phyloP scores from a whole-genome alignment of 345 rosid species.

The Dovyalis caffra region DNA sequence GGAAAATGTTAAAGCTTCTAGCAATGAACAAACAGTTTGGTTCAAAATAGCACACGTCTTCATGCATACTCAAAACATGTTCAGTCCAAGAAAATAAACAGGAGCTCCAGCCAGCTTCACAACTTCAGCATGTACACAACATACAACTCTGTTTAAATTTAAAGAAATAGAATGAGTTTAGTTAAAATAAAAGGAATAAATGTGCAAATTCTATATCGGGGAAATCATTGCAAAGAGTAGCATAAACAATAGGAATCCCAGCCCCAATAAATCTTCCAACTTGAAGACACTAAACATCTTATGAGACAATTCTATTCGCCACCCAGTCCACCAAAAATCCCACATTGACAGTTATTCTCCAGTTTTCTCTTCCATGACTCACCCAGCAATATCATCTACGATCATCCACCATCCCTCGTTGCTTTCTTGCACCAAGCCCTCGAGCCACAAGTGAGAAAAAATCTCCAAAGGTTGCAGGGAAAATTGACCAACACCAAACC shows the following conservation, averaged over 20 bases:
- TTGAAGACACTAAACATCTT: conserved; percentile 8
- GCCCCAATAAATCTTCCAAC: not conserved
- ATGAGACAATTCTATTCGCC: not conserved
- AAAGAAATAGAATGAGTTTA: not conserved
- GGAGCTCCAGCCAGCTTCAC: not conserved
- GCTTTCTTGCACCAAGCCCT: conserved; percentile 46
- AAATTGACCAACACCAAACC: conserved; percentile 39
- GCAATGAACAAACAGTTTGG: not conserved
- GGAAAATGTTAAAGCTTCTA: not conserved
- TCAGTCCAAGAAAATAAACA: not conserved
- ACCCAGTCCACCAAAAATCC: conserved; percentile 11
- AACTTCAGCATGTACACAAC: not conserved
- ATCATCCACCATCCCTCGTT: conserved; percentile 22
- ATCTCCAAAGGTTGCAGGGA: conserved; percentile 31
- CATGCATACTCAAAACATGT: not conserved
- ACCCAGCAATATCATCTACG: conserved; percentile 28
- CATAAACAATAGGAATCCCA: not conserved
- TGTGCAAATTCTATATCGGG: not conserved
- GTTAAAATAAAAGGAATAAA: not conserved
- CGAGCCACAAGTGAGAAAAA: conserved; percentile 34
- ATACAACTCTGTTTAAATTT: not conserved
- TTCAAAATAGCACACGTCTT: not conserved
- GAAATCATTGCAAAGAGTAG: not conserved
- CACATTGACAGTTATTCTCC: not conserved
- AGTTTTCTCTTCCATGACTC: conserved; percentile 22